These are phyloP conservation scores for Naganishia antarctica DNA, from an alignment of 768 basidiomycete species.

Conservation along the genomic window DNA sequence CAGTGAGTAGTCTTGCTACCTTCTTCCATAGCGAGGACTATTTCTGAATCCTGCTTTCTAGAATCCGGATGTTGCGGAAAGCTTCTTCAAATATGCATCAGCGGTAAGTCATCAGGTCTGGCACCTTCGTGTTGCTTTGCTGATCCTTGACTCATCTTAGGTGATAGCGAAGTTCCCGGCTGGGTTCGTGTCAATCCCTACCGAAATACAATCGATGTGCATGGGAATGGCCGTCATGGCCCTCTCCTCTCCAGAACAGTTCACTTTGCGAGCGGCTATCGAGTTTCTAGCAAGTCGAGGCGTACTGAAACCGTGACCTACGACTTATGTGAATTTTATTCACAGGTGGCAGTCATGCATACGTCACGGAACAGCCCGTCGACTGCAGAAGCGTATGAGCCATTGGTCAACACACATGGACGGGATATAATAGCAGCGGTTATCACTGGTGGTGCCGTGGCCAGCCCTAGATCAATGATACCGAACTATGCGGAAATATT, in stretches of 20 bases:
- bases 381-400: slow-evolving; percentile 51
- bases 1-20: slow-evolving; percentile 31
- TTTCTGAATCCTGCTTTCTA: slow-evolving; percentile 43
- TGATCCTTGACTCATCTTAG: slow-evolving; percentile 25
- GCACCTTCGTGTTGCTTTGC: too few species aligned
- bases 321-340: background rate
- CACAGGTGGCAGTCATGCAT: slow-evolving; percentile 26
- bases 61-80: slow-evolving; percentile 89
- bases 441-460: slow-evolving; percentile 72
- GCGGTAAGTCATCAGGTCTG: slow-evolving; percentile 53
- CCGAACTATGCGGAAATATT: slow-evolving; percentile 81
- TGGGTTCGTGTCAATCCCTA: slow-evolving; percentile 53
- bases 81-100: slow-evolving; percentile 78
- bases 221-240: slow-evolving; percentile 66
- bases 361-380: slow-evolving; percentile 23
- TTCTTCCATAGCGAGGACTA: too few species aligned
- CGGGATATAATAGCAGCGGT: slow-evolving; percentile 62
- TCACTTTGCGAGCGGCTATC: slow-evolving; percentile 74
- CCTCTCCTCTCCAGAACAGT: slow-evolving; percentile 71
- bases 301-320: background rate
- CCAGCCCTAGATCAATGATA: slow-evolving; percentile 74
- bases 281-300: slow-evolving; percentile 68
- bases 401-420: slow-evolving; percentile 54
- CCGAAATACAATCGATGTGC: slow-evolving; percentile 62
- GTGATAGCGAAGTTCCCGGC: slow-evolving; percentile 44